A percentile compares a stretch with the other conserved stretches of the same genome.
phyloP scores from a whole-genome alignment of 140 eudicot genomes.

The Erigeron philadelphicus region DNA sequence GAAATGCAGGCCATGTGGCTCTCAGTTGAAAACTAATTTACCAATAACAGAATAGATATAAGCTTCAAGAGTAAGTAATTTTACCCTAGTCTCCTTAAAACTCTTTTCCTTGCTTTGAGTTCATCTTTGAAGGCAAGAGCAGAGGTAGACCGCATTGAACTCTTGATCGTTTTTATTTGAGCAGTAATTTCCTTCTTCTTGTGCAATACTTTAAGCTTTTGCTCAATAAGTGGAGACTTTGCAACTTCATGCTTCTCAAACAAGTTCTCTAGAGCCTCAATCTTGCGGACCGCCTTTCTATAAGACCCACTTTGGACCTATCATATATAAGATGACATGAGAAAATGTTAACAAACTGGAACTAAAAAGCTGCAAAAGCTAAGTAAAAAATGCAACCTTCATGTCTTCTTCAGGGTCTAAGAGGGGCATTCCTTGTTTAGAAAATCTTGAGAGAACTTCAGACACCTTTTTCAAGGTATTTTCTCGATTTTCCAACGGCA shows the following conservation, averaged over 20 bases:
- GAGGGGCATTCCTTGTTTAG: conserved; percentile 74
- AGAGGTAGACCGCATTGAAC: conserved; percentile 54
- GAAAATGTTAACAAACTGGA: neutral
- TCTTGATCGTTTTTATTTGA: too few relatives aligned
- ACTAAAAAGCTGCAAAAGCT: neutral
- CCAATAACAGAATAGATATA: neutral
- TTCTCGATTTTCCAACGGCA: conserved; percentile 80
- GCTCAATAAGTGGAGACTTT: conserved; percentile 87
- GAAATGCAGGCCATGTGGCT: neutral
- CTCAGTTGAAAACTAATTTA: neutral
- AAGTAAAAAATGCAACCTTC: conserved; percentile 49
- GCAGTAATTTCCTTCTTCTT: conserved; percentile 73
- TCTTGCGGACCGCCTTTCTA: conserved; percentile 71
- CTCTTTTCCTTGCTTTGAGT: conserved; percentile 94
- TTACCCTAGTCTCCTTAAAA: conserved; percentile 90
- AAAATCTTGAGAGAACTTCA: conserved; percentile 75
- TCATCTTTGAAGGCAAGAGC: conserved; percentile 94
- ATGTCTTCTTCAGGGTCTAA: conserved; percentile 98
- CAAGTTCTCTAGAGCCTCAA: conserved; percentile 76
- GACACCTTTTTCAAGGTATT: conserved; percentile 89
- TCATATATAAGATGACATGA: conserved; percentile 11
- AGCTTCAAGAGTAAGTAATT: neutral
- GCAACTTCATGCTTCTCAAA: conserved; percentile 88
- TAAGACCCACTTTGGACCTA: conserved; percentile 85
- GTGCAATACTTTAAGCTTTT: conserved; percentile 70